Evolutionary conservation across 2,329 filamentous ascomycete genomes (phyloP).

Genomic region (Alternaria hordeiaustralica): DNA sequence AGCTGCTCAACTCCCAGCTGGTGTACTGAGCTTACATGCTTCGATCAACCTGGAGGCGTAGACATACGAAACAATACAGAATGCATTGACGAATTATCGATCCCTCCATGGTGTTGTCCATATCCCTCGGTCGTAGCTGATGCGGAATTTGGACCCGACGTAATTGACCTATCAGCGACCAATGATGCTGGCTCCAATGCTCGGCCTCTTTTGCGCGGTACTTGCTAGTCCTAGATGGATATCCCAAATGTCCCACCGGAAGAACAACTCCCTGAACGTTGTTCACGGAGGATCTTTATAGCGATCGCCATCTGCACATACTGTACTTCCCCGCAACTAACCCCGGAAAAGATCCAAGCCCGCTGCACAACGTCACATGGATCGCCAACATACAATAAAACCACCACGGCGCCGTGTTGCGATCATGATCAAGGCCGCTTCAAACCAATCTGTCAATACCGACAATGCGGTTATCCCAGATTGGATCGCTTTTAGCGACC

Average conservation of each 20-base stretch:
- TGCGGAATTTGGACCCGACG: background rate
- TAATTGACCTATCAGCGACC: background rate
- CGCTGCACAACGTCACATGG: background rate
- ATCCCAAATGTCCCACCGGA: background rate
- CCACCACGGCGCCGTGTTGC: background rate
- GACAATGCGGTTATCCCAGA: background rate
- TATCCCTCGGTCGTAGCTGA: too few relatives aligned
- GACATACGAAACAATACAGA: too few relatives aligned
- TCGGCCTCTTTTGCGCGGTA: background rate
- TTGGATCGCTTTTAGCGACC: background rate
- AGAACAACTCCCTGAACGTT: background rate
- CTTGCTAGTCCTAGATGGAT: background rate
- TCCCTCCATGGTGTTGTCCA: too few relatives aligned
- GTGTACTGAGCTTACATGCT: too few relatives aligned
- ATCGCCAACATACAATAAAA: background rate
- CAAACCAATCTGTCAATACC: fast-evolving
- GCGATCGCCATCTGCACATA: background rate
- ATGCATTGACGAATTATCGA: too few relatives aligned
- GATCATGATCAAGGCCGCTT: fast-evolving
- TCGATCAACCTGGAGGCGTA: too few relatives aligned
- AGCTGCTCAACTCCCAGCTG: too few relatives aligned
- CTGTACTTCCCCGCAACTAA: slow-evolving; percentile 7
- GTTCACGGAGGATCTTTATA: slow-evolving; percentile 12
- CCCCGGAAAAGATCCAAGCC: background rate
- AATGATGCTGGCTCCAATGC: background rate